Base-by-base conservation (phyloP, 2,329 filamentous ascomycete genomes). In the Cryphonectria carpinicola region DNA sequence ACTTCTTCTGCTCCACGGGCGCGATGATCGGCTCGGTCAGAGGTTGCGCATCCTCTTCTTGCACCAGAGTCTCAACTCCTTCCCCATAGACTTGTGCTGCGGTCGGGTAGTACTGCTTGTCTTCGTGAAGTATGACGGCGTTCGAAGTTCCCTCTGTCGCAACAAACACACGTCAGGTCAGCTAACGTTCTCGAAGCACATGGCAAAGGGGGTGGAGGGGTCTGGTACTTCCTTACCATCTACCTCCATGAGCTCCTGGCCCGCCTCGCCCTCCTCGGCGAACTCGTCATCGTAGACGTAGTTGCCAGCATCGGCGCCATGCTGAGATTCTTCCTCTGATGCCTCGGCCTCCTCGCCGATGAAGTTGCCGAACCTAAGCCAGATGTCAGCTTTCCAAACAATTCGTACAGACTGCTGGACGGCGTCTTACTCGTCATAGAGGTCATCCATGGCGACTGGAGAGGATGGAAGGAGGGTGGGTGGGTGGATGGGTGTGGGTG, bases 31-130 rank as follows among this genome's bases (percentile, higher is more conserved):
- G 96, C 77, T 98, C 90, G 41, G 93, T 90, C 73, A 99, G 87
- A 63, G 95, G 93, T 80, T 99, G 96, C 71, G 95, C 93, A 84
- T 99, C 96, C 83, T 98, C 96, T 81, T 99, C 96, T 79, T 98
- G 93, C 52, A 99, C 95, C 81, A 97, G 84, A 1, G 95, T 96
- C 83, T 99, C 96, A 76, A 99, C 96, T 82, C 96, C 95, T 76
- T 90, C 88, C 67, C 96, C 96, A 80, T 98, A 99, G 58, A 97
- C 91, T 81, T 99, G 96, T 79, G 95, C 91, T 70, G 96, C 96
- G n/a, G 95, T 97, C 41, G 96, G 96, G 79, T 99, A 99, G 82
- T 99, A 99, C 80, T 98, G 96, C 82, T 99, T 99, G 84, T 99
- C 96, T 85, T 99, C 96, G 83, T 99, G 96, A 62, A 99, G 88